phyloP scores from a whole-genome alignment of 2,329 filamentous ascomycete species.

The Pseudogymnoascus sp. region DNA sequence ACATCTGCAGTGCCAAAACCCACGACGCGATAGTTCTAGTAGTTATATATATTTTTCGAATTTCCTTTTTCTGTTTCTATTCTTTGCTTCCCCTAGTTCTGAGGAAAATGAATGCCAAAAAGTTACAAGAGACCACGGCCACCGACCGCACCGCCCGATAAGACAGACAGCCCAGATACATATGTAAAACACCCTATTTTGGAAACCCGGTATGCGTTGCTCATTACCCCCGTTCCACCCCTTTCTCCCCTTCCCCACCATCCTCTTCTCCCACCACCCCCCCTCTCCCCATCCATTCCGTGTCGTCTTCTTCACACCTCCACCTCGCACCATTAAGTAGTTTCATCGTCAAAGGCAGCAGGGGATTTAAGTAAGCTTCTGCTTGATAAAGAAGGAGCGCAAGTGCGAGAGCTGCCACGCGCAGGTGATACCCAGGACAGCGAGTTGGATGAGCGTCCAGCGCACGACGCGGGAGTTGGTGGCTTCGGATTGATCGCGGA shows the following conservation, averaged over 20 bases:
- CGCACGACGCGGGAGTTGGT: conserved; percentile 87
- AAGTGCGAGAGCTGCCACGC: conserved; percentile 96
- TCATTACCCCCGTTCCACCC: neutral
- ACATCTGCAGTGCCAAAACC: too few relatives aligned
- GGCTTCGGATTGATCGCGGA: conserved; percentile 91
- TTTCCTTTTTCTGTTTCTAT: neutral
- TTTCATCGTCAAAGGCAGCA: neutral
- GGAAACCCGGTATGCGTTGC: conserved; percentile 1
- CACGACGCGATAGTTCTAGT: neutral
- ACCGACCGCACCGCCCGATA: neutral
- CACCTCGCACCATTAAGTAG: neutral
- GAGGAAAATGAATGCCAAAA: neutral
- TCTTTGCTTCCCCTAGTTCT: neutral
- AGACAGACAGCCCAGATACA: neutral
- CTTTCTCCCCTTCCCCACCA: neutral
- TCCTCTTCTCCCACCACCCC: neutral
- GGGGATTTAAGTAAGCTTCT: conserved; percentile 86
- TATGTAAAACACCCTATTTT: neutral
- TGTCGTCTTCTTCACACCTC: too few relatives aligned
- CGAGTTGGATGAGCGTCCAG: conserved; percentile 87
- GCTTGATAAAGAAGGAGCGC: conserved; percentile 98
- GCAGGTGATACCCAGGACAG: conserved; percentile 77
- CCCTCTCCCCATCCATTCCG: neutral
- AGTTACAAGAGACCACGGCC: neutral
- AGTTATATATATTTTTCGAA: neutral